Base-by-base conservation (phyloP, 352 stramenopile genomes). In the Globisporangium polare region DNA sequence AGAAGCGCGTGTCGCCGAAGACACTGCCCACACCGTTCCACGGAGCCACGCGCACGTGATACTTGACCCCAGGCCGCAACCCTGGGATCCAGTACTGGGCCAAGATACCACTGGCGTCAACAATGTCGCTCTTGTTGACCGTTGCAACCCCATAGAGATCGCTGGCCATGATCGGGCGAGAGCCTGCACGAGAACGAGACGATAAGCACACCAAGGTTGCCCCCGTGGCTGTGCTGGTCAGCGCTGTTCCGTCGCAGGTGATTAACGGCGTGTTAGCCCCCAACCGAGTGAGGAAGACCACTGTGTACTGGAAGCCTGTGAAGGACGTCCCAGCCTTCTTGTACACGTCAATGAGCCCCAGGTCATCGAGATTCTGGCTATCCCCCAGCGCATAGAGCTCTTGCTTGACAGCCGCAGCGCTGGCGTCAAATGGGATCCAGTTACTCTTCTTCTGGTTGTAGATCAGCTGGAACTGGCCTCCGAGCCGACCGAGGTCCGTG, bases 1-100 rank as follows among this genome's bases (percentile, higher is more conserved):
- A 91, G 55, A 90, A 89, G 50, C 75, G 84, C 1, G 77, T 80
- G 24, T 90, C 73, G 18, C 94, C 88, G 63, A 95, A 97, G 3
- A 88, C 64, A 18, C 86, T 82, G 5, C 91, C 80, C 3, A 98
- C 93, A 27, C 95, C 92, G 63, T 98, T 98, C 80, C 84, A 97
- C 6, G 95, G 88, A n/a, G 90, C 92, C 0, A 99, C 87, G 5
- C 89, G 86, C 2, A 97, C 87, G 51, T 97, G 88, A 53, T 96
- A 97, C 0, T 65, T 58, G 5, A 92, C 73, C 0, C 70, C 86
- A n/a, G 56, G 53, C 8, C 50, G 43, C 20, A 89, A 29, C 1
- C 46, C 55, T 2, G 43, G 49, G 13, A 89, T 73, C 10, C 72
- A 60, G 42, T 79, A 87, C 2, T 53, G 53, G 5, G 58, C 68